Percentiles rank a stretch among this genome's conserved stretches.
phyloP scores from a whole-genome alignment of 768 basidiomycete species.

The Amanita muscaria region DNA sequence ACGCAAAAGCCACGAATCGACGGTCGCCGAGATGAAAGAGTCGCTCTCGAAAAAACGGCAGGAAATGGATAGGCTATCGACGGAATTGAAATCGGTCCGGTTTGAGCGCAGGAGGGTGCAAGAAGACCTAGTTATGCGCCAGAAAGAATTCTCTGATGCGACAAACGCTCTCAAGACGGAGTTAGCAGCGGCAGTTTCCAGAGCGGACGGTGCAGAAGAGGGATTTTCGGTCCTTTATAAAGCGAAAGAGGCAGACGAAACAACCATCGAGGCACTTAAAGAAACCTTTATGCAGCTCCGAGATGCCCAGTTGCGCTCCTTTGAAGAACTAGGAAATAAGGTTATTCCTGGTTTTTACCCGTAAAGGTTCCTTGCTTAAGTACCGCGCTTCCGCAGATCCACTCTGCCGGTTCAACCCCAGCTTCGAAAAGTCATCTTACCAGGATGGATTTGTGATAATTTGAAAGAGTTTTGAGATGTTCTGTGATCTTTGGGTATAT shows the following conservation, averaged over 20 bases:
- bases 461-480: too few relatives aligned
- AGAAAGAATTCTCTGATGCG: slow-evolving; percentile 9
- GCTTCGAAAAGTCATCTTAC: slow-evolving; percentile 2
- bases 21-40: slow-evolving; percentile 5
- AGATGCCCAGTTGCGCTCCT: slow-evolving; percentile 24
- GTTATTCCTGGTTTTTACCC: slow-evolving; percentile 22
- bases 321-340: slow-evolving; percentile 28
- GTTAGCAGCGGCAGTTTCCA: slow-evolving; percentile 12
- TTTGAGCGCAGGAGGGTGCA: not conserved
- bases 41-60: slow-evolving; percentile 7
- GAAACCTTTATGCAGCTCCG: slow-evolving; percentile 22
- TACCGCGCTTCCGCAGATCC: not conserved
- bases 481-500: too few relatives aligned
- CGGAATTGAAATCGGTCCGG: slow-evolving; percentile 9
- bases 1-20: slow-evolving; percentile 1
- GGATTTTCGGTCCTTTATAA: slow-evolving; percentile 22
- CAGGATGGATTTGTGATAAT: not conserved
- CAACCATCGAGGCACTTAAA: slow-evolving; percentile 26
- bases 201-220: slow-evolving; percentile 21
- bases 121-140: slow-evolving; percentile 7
- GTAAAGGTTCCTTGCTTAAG: slow-evolving; percentile 21
- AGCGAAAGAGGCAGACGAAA: slow-evolving; percentile 27
- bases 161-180: slow-evolving; percentile 14
- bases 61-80: slow-evolving; percentile 10
- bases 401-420: not conserved